A percentile compares a stretch with the other conserved stretches of the same genome.
Conservation (phyloP, 208 protist genomes). For the Leishmania lainsoni region DNA sequence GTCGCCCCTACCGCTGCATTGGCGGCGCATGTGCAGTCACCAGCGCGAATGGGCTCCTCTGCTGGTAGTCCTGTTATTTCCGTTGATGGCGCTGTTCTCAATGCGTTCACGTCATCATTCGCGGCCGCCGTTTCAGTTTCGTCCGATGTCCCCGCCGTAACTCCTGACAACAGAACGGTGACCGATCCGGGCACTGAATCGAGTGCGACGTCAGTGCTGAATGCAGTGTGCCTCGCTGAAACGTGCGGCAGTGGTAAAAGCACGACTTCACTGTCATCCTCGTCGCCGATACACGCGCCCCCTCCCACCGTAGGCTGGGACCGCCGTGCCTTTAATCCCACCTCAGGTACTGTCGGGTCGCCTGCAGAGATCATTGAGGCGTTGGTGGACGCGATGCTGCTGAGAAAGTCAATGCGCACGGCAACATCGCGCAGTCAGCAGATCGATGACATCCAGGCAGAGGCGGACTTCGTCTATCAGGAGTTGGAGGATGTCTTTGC, state of each 20-base stretch:
- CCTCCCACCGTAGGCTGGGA: no score
- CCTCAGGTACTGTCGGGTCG: background rate
- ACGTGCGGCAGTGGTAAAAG: background rate
- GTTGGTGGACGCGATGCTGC: constrained; percentile 36
- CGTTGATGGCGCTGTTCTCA: background rate
- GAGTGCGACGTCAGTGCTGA: background rate
- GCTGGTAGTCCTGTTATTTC: background rate
- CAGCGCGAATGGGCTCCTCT: background rate
- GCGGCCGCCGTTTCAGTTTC: no score
- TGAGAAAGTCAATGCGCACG: constrained; percentile 30
- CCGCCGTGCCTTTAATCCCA: no score
- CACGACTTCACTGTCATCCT: background rate
- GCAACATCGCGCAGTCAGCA: constrained; percentile 26
- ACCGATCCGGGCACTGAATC: background rate
- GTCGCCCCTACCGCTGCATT: background rate
- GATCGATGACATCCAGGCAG: constrained; percentile 53
- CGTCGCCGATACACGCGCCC: background rate
- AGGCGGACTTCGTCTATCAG: constrained; percentile 53
- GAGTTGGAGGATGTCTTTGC: constrained; percentile 54
- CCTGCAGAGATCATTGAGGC: constrained; percentile 14
- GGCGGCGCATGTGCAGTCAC: background rate
- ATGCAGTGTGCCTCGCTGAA: background rate
- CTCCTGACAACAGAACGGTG: background rate
- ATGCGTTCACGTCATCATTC: background rate
- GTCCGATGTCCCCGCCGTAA: background rate